Conservation (phyloP, 2,329 filamentous ascomycete genomes). For the Phialemonium atrogriseum region DNA sequence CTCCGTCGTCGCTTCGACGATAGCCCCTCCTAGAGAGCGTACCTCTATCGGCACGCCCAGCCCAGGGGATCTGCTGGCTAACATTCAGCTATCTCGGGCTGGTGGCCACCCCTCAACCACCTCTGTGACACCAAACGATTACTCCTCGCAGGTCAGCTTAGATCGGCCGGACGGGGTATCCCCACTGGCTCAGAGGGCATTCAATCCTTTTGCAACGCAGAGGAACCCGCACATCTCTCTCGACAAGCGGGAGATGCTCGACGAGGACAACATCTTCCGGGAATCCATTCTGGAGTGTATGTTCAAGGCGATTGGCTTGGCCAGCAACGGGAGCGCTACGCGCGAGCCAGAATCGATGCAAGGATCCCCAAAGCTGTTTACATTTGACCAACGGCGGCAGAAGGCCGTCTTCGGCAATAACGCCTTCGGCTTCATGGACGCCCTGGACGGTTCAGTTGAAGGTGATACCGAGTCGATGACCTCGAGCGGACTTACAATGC, state of each 20-base stretch:
- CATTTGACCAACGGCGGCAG: slow-evolving; percentile 72
- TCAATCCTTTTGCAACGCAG: slow-evolving; percentile 49
- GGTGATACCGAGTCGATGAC: slow-evolving; percentile 82
- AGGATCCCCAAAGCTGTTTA: slow-evolving; percentile 74
- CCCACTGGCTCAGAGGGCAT: slow-evolving; percentile 40
- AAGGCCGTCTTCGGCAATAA: slow-evolving; percentile 73
- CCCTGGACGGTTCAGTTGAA: slow-evolving; percentile 68
- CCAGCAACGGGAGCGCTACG: slow-evolving; percentile 55
- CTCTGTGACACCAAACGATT: slow-evolving; percentile 15
- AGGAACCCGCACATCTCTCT: slow-evolving; percentile 39
- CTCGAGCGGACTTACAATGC: slow-evolving; percentile 56
- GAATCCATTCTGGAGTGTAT: slow-evolving; percentile 91
- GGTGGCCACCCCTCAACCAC: slow-evolving; percentile 36
- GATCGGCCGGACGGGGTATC: slow-evolving; percentile 29
- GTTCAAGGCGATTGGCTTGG: slow-evolving; percentile 85
- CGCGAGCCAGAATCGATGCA: slow-evolving; percentile 69
- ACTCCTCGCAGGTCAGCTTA: slow-evolving; percentile 19
- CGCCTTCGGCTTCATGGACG: slow-evolving; percentile 85
- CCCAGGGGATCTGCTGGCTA: slow-evolving; percentile 72
- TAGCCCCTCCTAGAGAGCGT: slow-evolving; percentile 30
- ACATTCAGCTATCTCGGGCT: slow-evolving; percentile 61
- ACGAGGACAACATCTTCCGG: slow-evolving; percentile 84
- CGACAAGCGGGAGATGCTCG: slow-evolving; percentile 71
- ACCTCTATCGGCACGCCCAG: slow-evolving; percentile 44
- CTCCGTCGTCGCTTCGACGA: slow-evolving; percentile 32